A percentile compares a stretch with the other conserved stretches of the same genome.
These are phyloP conservation scores for Coriaria nepalensis DNA, from an alignment of 306 rosid species.

Conservation along the genomic window DNA sequence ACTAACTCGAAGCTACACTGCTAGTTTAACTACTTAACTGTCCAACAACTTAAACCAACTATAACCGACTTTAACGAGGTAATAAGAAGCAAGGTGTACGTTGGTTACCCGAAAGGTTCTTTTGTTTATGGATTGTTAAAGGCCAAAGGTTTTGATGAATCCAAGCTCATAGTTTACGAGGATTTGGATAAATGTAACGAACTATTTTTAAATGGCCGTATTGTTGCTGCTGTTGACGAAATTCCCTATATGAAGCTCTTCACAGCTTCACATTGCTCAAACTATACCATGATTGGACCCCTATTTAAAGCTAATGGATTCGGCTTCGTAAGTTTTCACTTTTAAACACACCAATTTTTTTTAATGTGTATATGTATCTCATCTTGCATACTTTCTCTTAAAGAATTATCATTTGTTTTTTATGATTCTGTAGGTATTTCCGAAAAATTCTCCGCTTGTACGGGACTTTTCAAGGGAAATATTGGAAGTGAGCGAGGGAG, in stretches of 20 bases:
- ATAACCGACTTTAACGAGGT: conserved; percentile 26
- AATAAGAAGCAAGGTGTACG: conserved; percentile 18
- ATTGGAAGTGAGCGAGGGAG: conserved; percentile 45
- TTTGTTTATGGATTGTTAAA: conserved; percentile 25
- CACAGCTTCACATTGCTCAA: conserved; percentile 22
- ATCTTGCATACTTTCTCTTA: not conserved
- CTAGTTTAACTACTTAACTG: conserved; percentile 57
- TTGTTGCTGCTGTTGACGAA: conserved; percentile 35
- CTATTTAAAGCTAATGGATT: conserved; percentile 23
- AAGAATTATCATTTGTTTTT: not conserved
- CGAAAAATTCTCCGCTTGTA: conserved; percentile 37
- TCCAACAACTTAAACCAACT: conserved; percentile 35
- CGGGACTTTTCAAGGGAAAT: conserved; percentile 53
- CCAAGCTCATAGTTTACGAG: conserved; percentile 16
- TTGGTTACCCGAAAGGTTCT: conserved; percentile 41
- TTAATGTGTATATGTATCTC: too few relatives aligned
- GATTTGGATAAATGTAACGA: conserved; percentile 11
- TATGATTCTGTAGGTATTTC: conserved; percentile 19
- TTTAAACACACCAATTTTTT: not conserved
- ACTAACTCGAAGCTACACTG: conserved; percentile 59
- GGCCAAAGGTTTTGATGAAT: conserved; percentile 22
- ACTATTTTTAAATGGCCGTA: conserved; percentile 25
- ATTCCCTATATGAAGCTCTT: conserved; percentile 16
- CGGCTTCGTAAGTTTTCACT: conserved; percentile 44
- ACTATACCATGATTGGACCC: conserved; percentile 22